Percentiles rank a stretch among this genome's conserved stretches.
Evolutionary conservation across 352 stramenopile genomes (phyloP).

Genomic region (Globisporangium ultimum): DNA sequence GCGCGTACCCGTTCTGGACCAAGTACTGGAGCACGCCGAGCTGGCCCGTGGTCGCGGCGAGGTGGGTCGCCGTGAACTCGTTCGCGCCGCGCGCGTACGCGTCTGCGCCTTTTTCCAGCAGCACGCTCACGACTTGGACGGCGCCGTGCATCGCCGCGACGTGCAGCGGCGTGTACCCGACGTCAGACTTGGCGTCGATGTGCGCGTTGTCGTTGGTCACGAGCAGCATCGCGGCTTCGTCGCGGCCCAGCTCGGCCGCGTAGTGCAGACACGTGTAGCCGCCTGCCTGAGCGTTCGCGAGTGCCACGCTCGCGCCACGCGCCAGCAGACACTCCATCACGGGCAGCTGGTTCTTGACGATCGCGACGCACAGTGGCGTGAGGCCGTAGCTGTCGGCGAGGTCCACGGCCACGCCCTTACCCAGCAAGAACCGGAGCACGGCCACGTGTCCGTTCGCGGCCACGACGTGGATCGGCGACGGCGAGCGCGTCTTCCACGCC

Average conservation of each 20-base stretch:
- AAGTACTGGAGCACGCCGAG: slow-evolving; percentile 6
- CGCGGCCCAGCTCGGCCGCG: slow-evolving; percentile 6
- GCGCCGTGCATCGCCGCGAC: slow-evolving; percentile 28
- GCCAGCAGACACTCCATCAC: slow-evolving; percentile 1
- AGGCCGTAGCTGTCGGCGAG: background rate
- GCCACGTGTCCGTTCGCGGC: slow-evolving; percentile 10
- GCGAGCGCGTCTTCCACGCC: slow-evolving; percentile 5
- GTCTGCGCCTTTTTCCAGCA: slow-evolving; percentile 12
- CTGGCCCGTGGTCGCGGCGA: slow-evolving; percentile 5
- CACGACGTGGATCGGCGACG: slow-evolving; percentile 8
- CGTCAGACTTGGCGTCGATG: background rate
- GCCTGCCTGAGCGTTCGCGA: background rate
- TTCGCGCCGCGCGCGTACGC: background rate
- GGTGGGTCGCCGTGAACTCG: background rate
- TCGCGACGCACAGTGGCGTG: slow-evolving; percentile 10
- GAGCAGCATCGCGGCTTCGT: slow-evolving; percentile 6
- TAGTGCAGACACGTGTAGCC: slow-evolving; percentile 12
- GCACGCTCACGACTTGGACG: slow-evolving; percentile 13
- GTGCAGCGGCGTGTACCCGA: slow-evolving; percentile 10
- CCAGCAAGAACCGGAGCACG: slow-evolving; percentile 5
- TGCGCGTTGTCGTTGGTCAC: background rate
- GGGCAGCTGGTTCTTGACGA: background rate
- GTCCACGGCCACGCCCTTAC: slow-evolving; percentile 2
- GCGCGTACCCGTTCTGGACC: background rate
- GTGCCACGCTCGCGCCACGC: slow-evolving; percentile 2